Evolutionary conservation across 768 basidiomycete genomes (phyloP), one percentile per base, ranked within the genome.

Genomic region (Lepiota venenata): DNA sequence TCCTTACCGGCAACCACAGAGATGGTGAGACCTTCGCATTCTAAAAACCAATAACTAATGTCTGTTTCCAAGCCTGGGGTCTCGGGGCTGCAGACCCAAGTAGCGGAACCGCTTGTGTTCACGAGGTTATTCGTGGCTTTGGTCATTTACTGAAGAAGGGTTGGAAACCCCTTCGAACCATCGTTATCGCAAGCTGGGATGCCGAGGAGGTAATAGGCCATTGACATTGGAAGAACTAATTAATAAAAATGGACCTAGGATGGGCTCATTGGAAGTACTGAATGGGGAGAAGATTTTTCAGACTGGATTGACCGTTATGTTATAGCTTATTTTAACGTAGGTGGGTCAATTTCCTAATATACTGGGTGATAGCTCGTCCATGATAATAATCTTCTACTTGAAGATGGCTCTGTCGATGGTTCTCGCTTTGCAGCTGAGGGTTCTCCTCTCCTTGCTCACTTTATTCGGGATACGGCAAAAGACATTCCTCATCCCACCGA

Each of bases 221-320:
- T 18, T 47, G 14, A 22, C 25, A 22, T 4, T 12, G n/a, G 6
- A n/a, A 11, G 15, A 8, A 5, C 4, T 9, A 14, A 18, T n/a
- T 41, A 39, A 50, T 32, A 25, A 38, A 9, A 22, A 27, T 35
- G 3, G 3, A 39, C 27, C 25, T 2, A 78, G 74, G 75, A 75
- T 42, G 89, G 88, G 25, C 76, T 92, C 38, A 67, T 90, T 35
- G 94, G 95, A 27, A 88, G 85, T 61, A 94, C 91, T 2, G 95
- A 97, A 69, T 95, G 87, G 81, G 92, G 87, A 2, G 95, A 97
- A 65, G 95, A 98, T 64, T 98, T 96, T 62, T 64, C 81, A 1
- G 77, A 82, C n/a, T 95, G 87, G 83, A 81, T 98, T 35, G 74
- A 80, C 50, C 72, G 84, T 35, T 79, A 94, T 56, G 88, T 85